A percentile compares a stretch with the other conserved stretches of the same genome.
Conservation (phyloP, 768 basidiomycete species). For the Cubamyces sp. region DNA sequence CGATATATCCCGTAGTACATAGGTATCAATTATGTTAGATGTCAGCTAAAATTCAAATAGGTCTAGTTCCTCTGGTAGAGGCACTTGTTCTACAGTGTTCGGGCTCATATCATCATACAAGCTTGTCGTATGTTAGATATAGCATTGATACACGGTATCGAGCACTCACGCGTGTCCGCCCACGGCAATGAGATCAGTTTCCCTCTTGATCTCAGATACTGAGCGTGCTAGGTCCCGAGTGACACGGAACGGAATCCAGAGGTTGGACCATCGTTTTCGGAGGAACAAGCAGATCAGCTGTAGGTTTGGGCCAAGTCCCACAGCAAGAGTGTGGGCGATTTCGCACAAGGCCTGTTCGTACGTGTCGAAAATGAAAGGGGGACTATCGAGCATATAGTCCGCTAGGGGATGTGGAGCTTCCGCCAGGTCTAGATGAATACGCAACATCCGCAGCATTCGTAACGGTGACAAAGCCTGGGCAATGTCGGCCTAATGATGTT, state of each 20-base stretch:
- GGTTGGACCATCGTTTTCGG: not conserved
- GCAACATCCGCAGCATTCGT: not conserved
- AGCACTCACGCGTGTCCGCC: not conserved
- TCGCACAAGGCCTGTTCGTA: not conserved
- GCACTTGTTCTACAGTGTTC: not conserved
- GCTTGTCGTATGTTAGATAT: not conserved
- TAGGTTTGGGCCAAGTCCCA: not conserved
- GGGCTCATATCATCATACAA: not conserved
- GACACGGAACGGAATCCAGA: conserved; percentile 5
- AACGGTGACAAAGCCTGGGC: not conserved
- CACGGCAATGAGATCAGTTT: too few relatives aligned
- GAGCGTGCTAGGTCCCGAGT: not conserved
- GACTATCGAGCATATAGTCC: not conserved
- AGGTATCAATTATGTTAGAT: too few relatives aligned
- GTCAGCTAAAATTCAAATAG: not conserved
- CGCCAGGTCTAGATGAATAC: not conserved
- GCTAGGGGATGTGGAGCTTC: not conserved
- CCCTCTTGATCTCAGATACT: too few relatives aligned
- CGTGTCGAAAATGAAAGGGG: not conserved
- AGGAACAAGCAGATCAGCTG: not conserved
- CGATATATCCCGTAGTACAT: too few relatives aligned
- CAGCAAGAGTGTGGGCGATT: not conserved
- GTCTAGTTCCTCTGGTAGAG: not conserved
- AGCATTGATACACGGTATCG: not conserved
- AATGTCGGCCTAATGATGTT: not conserved